Conservation (phyloP, 768 basidiomycete species). For the Boletus huronensis region DNA sequence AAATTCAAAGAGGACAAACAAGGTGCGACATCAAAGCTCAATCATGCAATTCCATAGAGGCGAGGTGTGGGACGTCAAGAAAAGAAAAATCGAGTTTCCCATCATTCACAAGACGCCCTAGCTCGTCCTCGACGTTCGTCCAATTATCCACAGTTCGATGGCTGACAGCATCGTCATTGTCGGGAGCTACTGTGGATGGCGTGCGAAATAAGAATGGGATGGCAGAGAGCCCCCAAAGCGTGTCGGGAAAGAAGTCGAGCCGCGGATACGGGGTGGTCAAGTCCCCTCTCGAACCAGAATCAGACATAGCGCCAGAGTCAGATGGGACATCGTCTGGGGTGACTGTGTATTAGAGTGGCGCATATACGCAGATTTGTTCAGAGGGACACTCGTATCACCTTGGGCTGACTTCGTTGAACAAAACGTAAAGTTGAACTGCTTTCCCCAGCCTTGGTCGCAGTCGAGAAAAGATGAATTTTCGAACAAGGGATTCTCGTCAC, state of each 20-base stretch:
- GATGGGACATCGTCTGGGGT: constrained; percentile 2
- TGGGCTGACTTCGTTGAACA: constrained; percentile 13
- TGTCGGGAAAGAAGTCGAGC: constrained; percentile 13
- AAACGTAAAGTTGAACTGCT: constrained; percentile 17
- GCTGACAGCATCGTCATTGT: neutral
- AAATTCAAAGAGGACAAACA: constrained; percentile 2
- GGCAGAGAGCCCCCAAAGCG: constrained; percentile 27
- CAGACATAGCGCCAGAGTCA: neutral
- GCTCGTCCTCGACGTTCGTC: constrained; percentile 20
- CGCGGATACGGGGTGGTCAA: neutral
- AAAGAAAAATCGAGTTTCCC: constrained; percentile 29
- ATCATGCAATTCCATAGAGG: constrained; percentile 12
- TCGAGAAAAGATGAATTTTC: neutral
- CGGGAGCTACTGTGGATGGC: constrained; percentile 7
- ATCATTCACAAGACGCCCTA: constrained; percentile 17
- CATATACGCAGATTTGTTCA: constrained; percentile 15
- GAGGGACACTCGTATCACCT: constrained; percentile 20
- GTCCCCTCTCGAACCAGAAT: neutral
- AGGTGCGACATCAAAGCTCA: neutral
- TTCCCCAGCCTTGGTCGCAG: constrained; percentile 18
- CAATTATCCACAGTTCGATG: constrained; percentile 5
- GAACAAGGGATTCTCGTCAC: neutral
- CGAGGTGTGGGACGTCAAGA: constrained; percentile 17
- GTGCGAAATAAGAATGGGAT: constrained; percentile 30
- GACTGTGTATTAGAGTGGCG: constrained; percentile 17